Conservation (phyloP, 768 basidiomycete genomes). For the Trametes sanguinea region DNA sequence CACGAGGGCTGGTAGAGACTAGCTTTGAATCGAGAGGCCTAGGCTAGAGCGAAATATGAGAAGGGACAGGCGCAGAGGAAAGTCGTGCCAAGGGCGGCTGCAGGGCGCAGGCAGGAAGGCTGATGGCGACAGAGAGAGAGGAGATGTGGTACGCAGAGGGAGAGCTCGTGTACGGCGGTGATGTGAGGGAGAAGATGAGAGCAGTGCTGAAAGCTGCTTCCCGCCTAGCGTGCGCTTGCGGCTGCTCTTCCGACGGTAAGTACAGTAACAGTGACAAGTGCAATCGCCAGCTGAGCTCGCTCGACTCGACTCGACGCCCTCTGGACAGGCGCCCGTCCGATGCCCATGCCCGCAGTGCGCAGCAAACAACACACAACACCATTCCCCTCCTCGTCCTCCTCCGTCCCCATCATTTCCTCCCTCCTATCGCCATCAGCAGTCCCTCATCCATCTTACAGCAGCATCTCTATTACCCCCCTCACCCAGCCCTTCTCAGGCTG, state of each 20-base stretch:
- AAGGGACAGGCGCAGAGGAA: constrained; percentile 18
- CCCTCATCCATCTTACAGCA: neutral
- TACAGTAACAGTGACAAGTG: too few species aligned
- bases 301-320: neutral
- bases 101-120: neutral
- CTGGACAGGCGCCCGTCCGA: neutral
- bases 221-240: neutral
- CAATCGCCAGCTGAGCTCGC: neutral
- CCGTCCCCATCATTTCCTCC: neutral
- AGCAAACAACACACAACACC: constrained; percentile 1
- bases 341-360: neutral
- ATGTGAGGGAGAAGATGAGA: neutral
- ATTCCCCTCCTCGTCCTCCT: neutral
- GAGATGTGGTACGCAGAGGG: neutral
- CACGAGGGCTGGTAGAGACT: too few species aligned
- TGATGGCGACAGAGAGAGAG: neutral
- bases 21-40: too few species aligned
- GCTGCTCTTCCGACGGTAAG: neutral
- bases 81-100: neutral
- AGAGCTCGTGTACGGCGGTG: neutral
- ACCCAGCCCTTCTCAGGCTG: neutral
- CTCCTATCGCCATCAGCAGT: constrained; percentile 11
- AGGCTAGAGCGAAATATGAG: neutral
- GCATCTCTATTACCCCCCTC: neutral
- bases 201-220: neutral